Base-by-base conservation (phyloP, 345 rosid species). In the Euphorbia pulcherrima region DNA sequence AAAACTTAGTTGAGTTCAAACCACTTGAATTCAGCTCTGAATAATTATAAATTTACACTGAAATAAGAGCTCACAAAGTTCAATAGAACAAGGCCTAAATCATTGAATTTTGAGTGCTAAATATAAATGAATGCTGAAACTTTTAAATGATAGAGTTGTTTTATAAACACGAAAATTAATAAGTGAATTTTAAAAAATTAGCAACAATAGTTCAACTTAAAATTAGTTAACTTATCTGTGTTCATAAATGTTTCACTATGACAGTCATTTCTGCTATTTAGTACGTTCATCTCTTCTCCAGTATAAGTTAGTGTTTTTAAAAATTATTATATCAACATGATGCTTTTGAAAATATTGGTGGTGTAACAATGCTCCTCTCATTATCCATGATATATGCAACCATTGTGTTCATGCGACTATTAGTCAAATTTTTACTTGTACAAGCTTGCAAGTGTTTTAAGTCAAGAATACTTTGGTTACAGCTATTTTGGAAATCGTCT, bases 401-500 rank as follows among this genome's bases (percentile, higher is more conserved):
- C 1, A 12, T 44, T 44, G 50, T 44, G 50, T 14, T 44, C 16
- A 14, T 44, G 50, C 12, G 50, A 53, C 28, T 21, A 23, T 53
- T 21, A 7, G 20, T 50, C 9, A 23, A 27, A 27, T 33, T 18
- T 35, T 46, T 46, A 65, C 63, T 50, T 53, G 28, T 53, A 53
- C 28, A 55, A 57, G 30, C 62, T 18, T 47, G 39, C 60, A 2
- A 33, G 24, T 30, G 56, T 23, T 20, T 47, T 44, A 8, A 67
- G 6, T 69, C 12, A 75, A 51, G 56, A 39, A 21, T 55, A 3
- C 62, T 76, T 69, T 61, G 50, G 41, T 70, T 83, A 70, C 88
- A 93, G 98, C 94, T 61, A 81, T 78, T 79, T 84, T 90, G 68
- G 98, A 93, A 68, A 88, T 90, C 67, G 72, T 75, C 71, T 93